Evolutionary conservation across 2,329 filamentous ascomycete genomes (phyloP), one percentile per base, ranked within the genome.

Genomic region (Daldinia sp.): DNA sequence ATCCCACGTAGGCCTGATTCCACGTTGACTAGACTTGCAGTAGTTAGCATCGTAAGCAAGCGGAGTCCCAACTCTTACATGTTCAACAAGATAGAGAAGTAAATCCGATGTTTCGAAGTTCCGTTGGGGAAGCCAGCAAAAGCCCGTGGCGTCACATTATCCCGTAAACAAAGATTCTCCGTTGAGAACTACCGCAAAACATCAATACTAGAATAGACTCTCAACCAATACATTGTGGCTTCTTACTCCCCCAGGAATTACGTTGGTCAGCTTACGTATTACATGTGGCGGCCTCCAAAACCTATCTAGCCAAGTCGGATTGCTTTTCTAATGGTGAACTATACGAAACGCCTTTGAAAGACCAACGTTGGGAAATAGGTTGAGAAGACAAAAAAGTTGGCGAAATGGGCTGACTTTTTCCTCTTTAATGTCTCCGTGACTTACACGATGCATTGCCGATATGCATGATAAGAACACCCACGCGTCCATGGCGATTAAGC

Each of bases 181-280:
- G 26, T 51, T 51, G 46, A 51, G 46, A 15, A 18, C 7, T 3
- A 15, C 3, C 15, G 26, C 26, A 3, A 51, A 51, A 7, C 10
- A n/a, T 6, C 4, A 30, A 28, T 12, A 51, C 15, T n/a, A n/a
- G 26, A 33, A 51, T 33, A 33, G 0, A n/a, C 2, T n/a, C 20
- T 6, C 13, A 6, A 20, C 41, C 13, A 7, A 42, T 20, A 20
- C 41, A 18, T 12, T 33, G 46, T 18, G 28, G 26, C 46, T 50
- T 50, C 5, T 4, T 30, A 18, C 26, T n/a, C 26, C 46, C 26
- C 46, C 7, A 33, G 46, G 46, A 50, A 13, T 35, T 26, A 33
- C 28, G 46, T n/a, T 33, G 46, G 46, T 51, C 46, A 51, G 46
- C 46, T 51, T 51, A 51, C 46, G 33, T 33, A 20, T 51, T 51